Percentiles rank a stretch among this genome's conserved stretches.
Evolutionary conservation across 345 rosid genomes (phyloP).

Genomic region (Mangifera indica): DNA sequence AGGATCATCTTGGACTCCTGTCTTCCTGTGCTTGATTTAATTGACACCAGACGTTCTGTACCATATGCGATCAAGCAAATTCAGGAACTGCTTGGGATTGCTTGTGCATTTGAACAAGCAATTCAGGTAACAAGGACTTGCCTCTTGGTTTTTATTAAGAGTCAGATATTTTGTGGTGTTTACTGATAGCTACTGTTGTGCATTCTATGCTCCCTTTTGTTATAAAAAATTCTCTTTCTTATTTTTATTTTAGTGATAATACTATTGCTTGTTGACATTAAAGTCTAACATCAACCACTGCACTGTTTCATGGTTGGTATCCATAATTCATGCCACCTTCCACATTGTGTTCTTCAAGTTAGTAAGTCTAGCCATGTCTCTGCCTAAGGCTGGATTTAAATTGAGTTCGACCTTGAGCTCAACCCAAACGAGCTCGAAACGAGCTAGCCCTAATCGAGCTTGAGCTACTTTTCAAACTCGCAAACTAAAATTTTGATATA

Average conservation of each 20-base stretch:
- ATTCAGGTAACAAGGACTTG: slow-evolving; percentile 54
- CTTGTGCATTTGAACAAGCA: slow-evolving; percentile 91
- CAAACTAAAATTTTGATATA: too few relatives aligned
- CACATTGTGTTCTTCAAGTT: background rate
- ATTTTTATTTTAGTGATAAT: background rate
- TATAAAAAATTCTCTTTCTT: background rate
- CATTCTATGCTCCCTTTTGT: background rate
- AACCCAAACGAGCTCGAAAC: too few relatives aligned
- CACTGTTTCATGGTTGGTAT: background rate
- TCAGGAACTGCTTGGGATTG: slow-evolving; percentile 81
- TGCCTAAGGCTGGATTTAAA: too few relatives aligned
- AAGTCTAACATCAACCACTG: slow-evolving; percentile 1
- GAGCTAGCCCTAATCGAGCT: too few relatives aligned
- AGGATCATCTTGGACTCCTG: slow-evolving; percentile 82
- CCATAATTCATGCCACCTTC: background rate
- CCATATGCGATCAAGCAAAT: slow-evolving; percentile 91
- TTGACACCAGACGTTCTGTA: slow-evolving; percentile 74
- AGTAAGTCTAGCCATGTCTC: slow-evolving; percentile 1
- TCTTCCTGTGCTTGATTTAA: slow-evolving; percentile 76
- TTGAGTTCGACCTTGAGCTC: too few relatives aligned
- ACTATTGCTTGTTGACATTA: slow-evolving; percentile 1
- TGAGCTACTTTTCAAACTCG: too few relatives aligned
- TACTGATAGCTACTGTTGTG: background rate
- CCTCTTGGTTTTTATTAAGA: background rate
- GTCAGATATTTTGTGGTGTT: too few relatives aligned